Percentiles rank a stretch among this genome's conserved stretches.
phyloP scores from a whole-genome alignment of 2,329 filamentous ascomycete species.

The Cladophialophora carrionii region DNA sequence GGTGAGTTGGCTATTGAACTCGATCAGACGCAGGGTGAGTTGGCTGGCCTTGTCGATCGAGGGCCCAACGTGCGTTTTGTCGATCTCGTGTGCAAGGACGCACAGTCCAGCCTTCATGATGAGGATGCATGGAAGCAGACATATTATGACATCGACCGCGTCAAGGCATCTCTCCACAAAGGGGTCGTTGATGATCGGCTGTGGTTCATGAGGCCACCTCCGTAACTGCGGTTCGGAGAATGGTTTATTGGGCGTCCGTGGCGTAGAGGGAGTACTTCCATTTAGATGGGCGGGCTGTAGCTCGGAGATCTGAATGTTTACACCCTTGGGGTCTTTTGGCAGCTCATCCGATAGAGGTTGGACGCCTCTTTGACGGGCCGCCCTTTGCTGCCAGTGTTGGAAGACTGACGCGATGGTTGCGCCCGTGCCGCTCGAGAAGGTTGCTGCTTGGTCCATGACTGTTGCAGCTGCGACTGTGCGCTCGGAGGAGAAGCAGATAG shows the following conservation, averaged over 20 bases:
- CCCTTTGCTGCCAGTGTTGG: conserved; percentile 18
- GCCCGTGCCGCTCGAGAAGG: conserved; percentile 2
- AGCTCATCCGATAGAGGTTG: conserved; percentile 16
- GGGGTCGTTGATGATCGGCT: conserved; percentile 21
- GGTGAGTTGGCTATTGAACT: conserved; percentile 28
- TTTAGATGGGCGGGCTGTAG: conserved; percentile 1
- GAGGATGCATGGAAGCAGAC: conserved; percentile 14
- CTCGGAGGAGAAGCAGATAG: background rate
- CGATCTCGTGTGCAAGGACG: conserved; percentile 19
- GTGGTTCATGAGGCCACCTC: conserved; percentile 20
- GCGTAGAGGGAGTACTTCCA: conserved; percentile 2
- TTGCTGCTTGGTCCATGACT: conserved; percentile 21
- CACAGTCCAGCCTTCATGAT: conserved; percentile 24
- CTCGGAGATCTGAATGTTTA: conserved; percentile 13
- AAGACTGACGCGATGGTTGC: conserved; percentile 16
- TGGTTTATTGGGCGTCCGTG: conserved; percentile 6
- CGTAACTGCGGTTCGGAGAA: conserved; percentile 12
- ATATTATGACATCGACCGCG: conserved; percentile 13
- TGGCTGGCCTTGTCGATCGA: conserved; percentile 25
- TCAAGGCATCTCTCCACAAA: conserved; percentile 18
- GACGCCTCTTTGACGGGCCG: conserved; percentile 8
- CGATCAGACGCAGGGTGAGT: conserved; percentile 20
- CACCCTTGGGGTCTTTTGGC: background rate
- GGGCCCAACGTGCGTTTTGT: conserved; percentile 16
- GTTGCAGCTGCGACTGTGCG: background rate